Base-by-base conservation (phyloP, 305 asterid genomes). In the Salvia sclarea region DNA sequence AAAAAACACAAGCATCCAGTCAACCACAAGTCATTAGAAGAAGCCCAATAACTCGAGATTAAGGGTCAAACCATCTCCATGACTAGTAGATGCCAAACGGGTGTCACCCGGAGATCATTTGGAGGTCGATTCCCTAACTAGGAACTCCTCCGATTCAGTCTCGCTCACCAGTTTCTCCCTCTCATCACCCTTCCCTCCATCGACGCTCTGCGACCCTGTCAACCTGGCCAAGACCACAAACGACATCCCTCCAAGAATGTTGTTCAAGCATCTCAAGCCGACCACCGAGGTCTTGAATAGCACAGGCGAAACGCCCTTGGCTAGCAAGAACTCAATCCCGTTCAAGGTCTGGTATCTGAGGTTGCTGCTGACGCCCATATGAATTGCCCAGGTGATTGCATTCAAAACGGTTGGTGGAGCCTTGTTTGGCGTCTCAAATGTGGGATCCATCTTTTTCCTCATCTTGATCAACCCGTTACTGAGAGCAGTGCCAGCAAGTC, bases 301-400 rank as follows among this genome's bases (percentile, higher is more conserved):
- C 31, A 74, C 56, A 3, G 92, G 88, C 2, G 84, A 61, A 35
- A 84, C 64, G 10, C 83, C 86, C 75, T 79, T 88, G 13, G 77
- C 90, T 22, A 88, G 69, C 83, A 84, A 16, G 59, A 69, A 85
- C 87, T 88, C 92, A 16, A 84, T 31, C 6, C 95, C 92, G 5
- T 88, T 88, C 75, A 88, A 57, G 7, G 88, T 82, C 61, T 88
- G 95, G 82, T 88, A 88, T 69, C 95, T 84, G 22, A 88, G 71
- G 35, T 88, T 88, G 68, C 90, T 81, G 77, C 95, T 88, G 1
- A 84, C 5, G 10, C 90, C 95, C 95, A 88, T 85, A 74, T 88
- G 95, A 58, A 75, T 74, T 4, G 95, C 90, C 95, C 95, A 88
- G 8, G 95, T 85, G 2, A 59, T 37, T 1, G 95, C 90, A 58